Conservation (phyloP, 768 basidiomycete genomes). For the Panus rudis region DNA sequence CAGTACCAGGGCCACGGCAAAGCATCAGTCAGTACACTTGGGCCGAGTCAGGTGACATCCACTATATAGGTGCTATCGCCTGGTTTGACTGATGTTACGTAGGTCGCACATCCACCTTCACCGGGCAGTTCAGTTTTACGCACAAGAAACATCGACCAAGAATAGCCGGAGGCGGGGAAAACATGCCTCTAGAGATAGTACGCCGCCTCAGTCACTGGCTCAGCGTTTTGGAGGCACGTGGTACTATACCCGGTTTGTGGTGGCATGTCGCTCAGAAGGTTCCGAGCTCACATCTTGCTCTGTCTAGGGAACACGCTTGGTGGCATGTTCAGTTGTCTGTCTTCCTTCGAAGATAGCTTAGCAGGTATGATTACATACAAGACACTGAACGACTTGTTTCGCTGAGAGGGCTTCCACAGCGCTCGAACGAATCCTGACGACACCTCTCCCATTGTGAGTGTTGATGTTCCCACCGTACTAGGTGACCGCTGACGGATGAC, state of each 20-base stretch:
- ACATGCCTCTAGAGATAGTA: slow-evolving; percentile 51
- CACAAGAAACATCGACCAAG: slow-evolving; percentile 26
- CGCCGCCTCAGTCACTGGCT: slow-evolving; percentile 53
- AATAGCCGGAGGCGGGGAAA: slow-evolving; percentile 40
- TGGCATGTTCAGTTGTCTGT: slow-evolving; percentile 38
- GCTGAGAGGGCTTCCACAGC: slow-evolving; percentile 23
- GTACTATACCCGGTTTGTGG: slow-evolving; percentile 49
- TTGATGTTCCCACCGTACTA: background rate
- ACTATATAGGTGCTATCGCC: no score
- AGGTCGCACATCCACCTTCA: no score
- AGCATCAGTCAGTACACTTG: no score
- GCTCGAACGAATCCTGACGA: slow-evolving; percentile 55
- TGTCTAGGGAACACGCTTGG: slow-evolving; percentile 45
- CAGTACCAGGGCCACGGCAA: no score
- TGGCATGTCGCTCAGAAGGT: background rate
- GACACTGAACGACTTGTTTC: background rate
- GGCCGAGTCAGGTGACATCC: no score
- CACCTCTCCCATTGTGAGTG: slow-evolving; percentile 58
- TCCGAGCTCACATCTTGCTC: background rate
- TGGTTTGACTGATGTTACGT: no score
- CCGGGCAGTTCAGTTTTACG: slow-evolving; percentile 8
- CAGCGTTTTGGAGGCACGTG: slow-evolving; percentile 49
- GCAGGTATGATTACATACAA: slow-evolving; percentile 28
- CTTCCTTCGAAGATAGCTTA: slow-evolving; percentile 49
- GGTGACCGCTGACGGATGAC: no score